Conservation (phyloP, 148 eudicot genomes). For the Pharnaceum exiguum region DNA sequence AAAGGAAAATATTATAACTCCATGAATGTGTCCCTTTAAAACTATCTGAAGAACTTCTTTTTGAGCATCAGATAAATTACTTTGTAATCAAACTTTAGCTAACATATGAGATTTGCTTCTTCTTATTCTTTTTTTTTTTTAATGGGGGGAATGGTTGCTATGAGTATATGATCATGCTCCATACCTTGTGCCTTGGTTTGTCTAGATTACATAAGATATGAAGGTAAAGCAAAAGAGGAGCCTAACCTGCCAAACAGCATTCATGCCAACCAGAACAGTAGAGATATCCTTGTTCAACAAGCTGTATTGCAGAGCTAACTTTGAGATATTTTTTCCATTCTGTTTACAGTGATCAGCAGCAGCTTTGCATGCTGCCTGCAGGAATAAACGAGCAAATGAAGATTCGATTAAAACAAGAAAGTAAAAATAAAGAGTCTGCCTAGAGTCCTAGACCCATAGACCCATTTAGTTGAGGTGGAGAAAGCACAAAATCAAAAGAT, state of each 20-base stretch:
- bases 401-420: not conserved
- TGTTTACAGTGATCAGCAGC: slow-evolving; percentile 80
- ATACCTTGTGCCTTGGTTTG: not conserved
- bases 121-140: not conserved
- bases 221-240: not conserved
- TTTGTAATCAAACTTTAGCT: too few relatives aligned
- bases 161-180: not conserved
- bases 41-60: too few relatives aligned
- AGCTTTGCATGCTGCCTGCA: slow-evolving; percentile 79
- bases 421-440: not conserved
- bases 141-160: not conserved
- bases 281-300: slow-evolving; percentile 77
- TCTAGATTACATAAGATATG: not conserved
- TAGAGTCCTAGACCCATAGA: too few relatives aligned
- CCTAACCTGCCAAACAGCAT: slow-evolving; percentile 71
- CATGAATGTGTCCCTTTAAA: too few relatives aligned
- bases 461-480: too few relatives aligned
- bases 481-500: too few relatives aligned
- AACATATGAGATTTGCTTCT: too few relatives aligned
- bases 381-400: not conserved
- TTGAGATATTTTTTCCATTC: slow-evolving; percentile 75
- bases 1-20: too few relatives aligned
- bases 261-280: slow-evolving; percentile 92
- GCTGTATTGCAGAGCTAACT: slow-evolving; percentile 91
- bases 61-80: too few relatives aligned